Evolutionary conservation across 148 eudicot genomes (phyloP).

Genomic region (Diospyros lotus): DNA sequence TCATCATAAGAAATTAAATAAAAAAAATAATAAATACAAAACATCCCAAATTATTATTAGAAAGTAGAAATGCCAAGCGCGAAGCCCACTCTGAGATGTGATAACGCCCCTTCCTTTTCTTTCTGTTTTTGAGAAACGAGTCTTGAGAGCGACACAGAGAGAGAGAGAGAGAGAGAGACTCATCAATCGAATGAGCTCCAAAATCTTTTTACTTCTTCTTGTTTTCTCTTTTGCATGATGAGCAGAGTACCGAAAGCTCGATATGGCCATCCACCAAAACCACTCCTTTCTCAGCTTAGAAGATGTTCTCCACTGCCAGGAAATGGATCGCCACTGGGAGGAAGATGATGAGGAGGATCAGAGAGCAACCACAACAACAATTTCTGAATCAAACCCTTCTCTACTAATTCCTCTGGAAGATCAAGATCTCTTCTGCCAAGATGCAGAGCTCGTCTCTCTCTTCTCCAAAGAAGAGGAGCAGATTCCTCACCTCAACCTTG

Average conservation of each 20-base stretch:
- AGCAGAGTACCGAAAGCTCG: slow-evolving; percentile 15
- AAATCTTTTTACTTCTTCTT: background rate
- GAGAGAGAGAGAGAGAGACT: slow-evolving; percentile 10
- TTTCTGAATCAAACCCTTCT: slow-evolving; percentile 2
- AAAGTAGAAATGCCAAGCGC: slow-evolving; percentile 54
- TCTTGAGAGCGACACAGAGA: slow-evolving; percentile 22
- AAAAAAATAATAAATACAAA: background rate
- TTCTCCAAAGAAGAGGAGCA: slow-evolving; percentile 51
- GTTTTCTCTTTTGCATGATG: slow-evolving; percentile 26
- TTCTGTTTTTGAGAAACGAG: slow-evolving; percentile 23
- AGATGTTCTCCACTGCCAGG: slow-evolving; percentile 72
- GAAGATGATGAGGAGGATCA: slow-evolving; percentile 19
- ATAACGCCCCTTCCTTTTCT: slow-evolving; percentile 29
- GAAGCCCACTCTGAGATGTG: slow-evolving; percentile 32
- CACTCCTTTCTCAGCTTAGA: slow-evolving; percentile 21
- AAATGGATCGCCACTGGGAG: slow-evolving; percentile 37
- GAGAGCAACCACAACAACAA: background rate
- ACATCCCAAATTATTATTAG: background rate
- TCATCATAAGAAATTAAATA: slow-evolving; percentile 3
- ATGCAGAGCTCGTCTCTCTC: slow-evolving; percentile 54
- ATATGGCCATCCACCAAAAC: slow-evolving; percentile 35
- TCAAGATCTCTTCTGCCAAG: slow-evolving; percentile 57
- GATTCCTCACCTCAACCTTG: slow-evolving; percentile 7
- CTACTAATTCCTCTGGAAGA: slow-evolving; percentile 19
- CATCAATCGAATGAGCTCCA: slow-evolving; percentile 14